Percentiles rank a stretch among this genome's conserved stretches.
phyloP scores from a whole-genome alignment of 2,329 filamentous ascomycete species.

The Escovopsis sp. region DNA sequence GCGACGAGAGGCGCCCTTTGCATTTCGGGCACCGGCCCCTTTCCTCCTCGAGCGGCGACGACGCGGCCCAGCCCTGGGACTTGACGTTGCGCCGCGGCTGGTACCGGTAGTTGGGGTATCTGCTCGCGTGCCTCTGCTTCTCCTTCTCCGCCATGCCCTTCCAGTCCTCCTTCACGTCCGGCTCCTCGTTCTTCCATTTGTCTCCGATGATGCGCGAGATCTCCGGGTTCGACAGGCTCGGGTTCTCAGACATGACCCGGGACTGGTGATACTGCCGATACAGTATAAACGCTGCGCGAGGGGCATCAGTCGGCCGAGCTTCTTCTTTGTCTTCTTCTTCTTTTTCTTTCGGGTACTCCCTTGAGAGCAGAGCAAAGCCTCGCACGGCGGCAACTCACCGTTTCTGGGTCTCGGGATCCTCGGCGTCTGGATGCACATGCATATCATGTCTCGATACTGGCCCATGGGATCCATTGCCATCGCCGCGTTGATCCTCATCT shows the following conservation, averaged over 20 bases:
- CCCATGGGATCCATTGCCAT: slow-evolving; percentile 15
- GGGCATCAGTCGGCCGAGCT: background rate
- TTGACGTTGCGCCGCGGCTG: slow-evolving; percentile 57
- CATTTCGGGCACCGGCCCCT: slow-evolving; percentile 54
- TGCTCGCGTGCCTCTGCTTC: slow-evolving; percentile 73
- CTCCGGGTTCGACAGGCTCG: slow-evolving; percentile 85
- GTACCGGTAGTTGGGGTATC: slow-evolving; percentile 90
- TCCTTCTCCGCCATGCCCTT: slow-evolving; percentile 85
- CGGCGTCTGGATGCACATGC: slow-evolving; percentile 40
- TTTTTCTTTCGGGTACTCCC: no score
- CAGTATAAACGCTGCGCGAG: slow-evolving; percentile 74
- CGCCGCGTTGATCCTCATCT: slow-evolving; percentile 15
- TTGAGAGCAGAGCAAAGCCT: background rate
- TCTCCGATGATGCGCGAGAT: slow-evolving; percentile 95
- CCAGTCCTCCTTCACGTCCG: slow-evolving; percentile 71
- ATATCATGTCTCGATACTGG: slow-evolving; percentile 33
- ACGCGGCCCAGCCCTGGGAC: slow-evolving; percentile 16
- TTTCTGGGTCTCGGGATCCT: slow-evolving; percentile 46
- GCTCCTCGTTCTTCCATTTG: slow-evolving; percentile 69
- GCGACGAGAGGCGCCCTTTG: slow-evolving; percentile 47
- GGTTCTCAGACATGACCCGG: slow-evolving; percentile 64
- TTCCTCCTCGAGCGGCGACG: slow-evolving; percentile 28
- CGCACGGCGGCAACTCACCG: slow-evolving; percentile 29
- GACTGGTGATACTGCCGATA: slow-evolving; percentile 90
- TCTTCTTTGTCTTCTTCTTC: no score